Conservation (phyloP, 306 rosid species). For the Gillenia trifoliata region DNA sequence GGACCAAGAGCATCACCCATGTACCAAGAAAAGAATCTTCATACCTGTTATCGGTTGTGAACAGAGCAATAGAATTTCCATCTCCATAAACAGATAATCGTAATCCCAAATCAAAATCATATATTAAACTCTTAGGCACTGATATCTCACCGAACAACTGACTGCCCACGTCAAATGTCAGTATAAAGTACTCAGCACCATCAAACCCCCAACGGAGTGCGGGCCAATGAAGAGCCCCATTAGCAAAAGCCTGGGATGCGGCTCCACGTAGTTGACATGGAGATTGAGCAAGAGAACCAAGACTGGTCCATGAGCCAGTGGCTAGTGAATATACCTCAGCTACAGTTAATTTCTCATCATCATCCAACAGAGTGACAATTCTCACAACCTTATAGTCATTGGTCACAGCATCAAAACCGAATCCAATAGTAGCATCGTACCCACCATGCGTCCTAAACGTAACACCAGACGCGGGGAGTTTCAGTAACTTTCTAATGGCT, state of each 20-base stretch:
- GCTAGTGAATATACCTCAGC: background rate
- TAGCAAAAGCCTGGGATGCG: background rate
- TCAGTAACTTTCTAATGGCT: background rate
- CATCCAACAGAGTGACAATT: background rate
- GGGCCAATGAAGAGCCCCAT: background rate
- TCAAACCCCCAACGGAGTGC: too few species aligned
- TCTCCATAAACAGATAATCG: background rate
- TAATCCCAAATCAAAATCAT: too few species aligned
- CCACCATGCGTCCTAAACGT: background rate
- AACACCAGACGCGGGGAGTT: background rate
- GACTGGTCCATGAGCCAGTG: background rate
- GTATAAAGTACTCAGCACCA: background rate
- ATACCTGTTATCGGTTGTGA: background rate
- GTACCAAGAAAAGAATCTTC: background rate
- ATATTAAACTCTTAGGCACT: background rate
- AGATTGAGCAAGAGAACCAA: background rate
- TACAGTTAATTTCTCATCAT: background rate
- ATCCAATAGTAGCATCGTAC: background rate
- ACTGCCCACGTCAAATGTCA: background rate
- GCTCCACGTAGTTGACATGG: background rate
- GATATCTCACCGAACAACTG: background rate
- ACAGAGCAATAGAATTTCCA: background rate
- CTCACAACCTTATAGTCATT: background rate
- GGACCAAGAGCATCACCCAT: background rate
- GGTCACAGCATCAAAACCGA: background rate